Evolutionary conservation across 306 rosid species (phyloP).

Genomic region (Quercus aquifolioides): DNA sequence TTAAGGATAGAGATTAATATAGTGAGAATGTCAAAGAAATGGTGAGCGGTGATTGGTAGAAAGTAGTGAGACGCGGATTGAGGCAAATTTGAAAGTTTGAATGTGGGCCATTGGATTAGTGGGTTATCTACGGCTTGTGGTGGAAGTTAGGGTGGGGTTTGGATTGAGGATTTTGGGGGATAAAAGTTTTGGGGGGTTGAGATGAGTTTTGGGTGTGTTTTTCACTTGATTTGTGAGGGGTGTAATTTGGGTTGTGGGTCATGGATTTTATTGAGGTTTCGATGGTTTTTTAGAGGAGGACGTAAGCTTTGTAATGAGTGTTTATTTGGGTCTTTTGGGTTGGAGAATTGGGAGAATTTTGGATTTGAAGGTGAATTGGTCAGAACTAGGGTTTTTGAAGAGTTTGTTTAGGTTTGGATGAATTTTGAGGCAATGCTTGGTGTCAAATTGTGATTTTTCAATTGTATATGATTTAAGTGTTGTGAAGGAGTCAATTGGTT

Average conservation of each 20-base stretch:
- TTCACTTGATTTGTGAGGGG: conserved; percentile 15
- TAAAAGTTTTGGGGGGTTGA: not conserved
- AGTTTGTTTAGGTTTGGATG: not conserved
- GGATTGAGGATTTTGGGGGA: not conserved
- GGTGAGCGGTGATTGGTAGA: conserved; percentile 33
- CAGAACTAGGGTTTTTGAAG: not conserved
- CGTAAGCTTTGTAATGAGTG: conserved; percentile 9
- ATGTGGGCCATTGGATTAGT: conserved; percentile 25
- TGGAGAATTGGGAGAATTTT: not conserved
- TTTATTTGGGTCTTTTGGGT: not conserved
- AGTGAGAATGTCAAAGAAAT: not conserved
- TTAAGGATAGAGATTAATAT: conserved; percentile 15
- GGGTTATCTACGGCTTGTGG: conserved; percentile 21
- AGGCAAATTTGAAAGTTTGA: not conserved
- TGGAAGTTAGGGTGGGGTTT: not conserved
- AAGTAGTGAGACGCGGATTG: conserved; percentile 30
- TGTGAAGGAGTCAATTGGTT: not conserved
- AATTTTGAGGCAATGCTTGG: not conserved
- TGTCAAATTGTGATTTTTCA: not conserved
- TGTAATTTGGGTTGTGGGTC: not conserved
- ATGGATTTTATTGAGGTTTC: conserved; percentile 8
- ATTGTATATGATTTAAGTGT: not conserved
- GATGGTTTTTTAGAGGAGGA: not conserved
- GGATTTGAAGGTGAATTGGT: not conserved
- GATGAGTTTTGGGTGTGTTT: conserved; percentile 23